Evolutionary conservation across 306 rosid genomes (phyloP).

Genomic region (Quercus robur): DNA sequence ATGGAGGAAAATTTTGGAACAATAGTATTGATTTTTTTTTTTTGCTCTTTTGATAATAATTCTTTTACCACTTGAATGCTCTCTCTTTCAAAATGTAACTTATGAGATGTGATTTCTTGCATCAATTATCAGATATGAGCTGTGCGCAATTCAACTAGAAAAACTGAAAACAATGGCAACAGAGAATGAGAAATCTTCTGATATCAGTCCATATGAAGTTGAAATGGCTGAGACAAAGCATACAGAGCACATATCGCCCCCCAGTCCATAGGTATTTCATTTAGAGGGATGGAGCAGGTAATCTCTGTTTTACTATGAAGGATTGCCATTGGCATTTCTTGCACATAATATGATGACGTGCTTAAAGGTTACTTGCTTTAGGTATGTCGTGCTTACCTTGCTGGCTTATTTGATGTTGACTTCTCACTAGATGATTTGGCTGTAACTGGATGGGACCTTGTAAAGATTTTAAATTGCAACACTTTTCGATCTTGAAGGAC

Average conservation of each 20-base stretch:
- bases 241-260: conserved; percentile 25
- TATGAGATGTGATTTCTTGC: conserved; percentile 9
- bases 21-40: not conserved
- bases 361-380: not conserved
- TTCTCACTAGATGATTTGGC: not conserved
- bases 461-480: not conserved
- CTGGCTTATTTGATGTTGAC: not conserved
- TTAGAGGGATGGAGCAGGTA: not conserved
- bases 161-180: conserved; percentile 52
- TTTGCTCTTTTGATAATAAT: not conserved
- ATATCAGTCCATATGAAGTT: conserved; percentile 49
- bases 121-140: conserved; percentile 66
- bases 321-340: not conserved
- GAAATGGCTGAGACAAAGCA: conserved; percentile 78
- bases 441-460: not conserved
- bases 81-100: not conserved
- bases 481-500: not conserved
- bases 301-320: not conserved
- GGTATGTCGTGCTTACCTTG: not conserved
- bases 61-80: not conserved
- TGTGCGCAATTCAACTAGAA: conserved; percentile 54
- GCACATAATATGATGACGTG: not conserved
- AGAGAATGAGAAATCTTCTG: conserved; percentile 52
- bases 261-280: conserved; percentile 32
- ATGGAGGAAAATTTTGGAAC: not conserved